These are phyloP conservation scores for Candida wancherniae DNA, from an alignment of 805 yeast genomes.

Conservation along the genomic window DNA sequence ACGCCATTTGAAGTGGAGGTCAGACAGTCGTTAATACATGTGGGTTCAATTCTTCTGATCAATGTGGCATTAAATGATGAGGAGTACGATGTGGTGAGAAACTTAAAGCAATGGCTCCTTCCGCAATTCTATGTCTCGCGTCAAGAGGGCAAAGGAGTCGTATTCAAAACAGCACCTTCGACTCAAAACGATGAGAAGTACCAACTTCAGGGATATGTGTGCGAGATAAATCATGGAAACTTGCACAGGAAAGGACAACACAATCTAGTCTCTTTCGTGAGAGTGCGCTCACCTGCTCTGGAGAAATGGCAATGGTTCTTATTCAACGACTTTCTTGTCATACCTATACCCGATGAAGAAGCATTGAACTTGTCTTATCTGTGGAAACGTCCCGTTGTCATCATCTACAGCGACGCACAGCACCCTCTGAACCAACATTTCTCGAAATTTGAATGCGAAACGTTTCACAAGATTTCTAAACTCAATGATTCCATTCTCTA, in stretches of 20 bases:
- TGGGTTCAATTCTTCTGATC: slow-evolving; percentile 63
- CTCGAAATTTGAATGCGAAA: slow-evolving; percentile 29
- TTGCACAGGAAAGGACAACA: slow-evolving; percentile 39
- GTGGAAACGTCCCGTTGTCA: slow-evolving; percentile 82
- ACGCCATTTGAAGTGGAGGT: slow-evolving; percentile 44
- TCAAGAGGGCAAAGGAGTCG: slow-evolving; percentile 29
- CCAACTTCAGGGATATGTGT: slow-evolving; percentile 65
- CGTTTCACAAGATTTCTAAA: slow-evolving; percentile 16
- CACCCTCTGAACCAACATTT: slow-evolving; percentile 38
- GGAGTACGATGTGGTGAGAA: slow-evolving; percentile 50
- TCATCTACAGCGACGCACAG: slow-evolving; percentile 56
- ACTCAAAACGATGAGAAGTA: slow-evolving; percentile 42
- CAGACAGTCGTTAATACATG: slow-evolving; percentile 43
- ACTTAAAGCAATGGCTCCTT: slow-evolving; percentile 53
- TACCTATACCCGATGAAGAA: slow-evolving; percentile 67
- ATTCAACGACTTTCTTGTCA: slow-evolving; percentile 88
- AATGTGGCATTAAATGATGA: slow-evolving; percentile 53
- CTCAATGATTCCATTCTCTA: slow-evolving; percentile 65
- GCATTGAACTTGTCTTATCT: slow-evolving; percentile 64
- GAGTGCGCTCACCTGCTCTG: slow-evolving; percentile 27
- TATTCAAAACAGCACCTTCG: slow-evolving; percentile 30
- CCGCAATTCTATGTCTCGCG: slow-evolving; percentile 51
- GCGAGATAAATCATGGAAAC: slow-evolving; percentile 52
- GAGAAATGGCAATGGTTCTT: slow-evolving; percentile 59
- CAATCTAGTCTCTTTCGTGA: slow-evolving; percentile 57